Percentiles rank a stretch among this genome's conserved stretches.
These are phyloP conservation scores for Cucurbita moschata DNA, from an alignment of 306 rosid genomes.

Conservation along the genomic window DNA sequence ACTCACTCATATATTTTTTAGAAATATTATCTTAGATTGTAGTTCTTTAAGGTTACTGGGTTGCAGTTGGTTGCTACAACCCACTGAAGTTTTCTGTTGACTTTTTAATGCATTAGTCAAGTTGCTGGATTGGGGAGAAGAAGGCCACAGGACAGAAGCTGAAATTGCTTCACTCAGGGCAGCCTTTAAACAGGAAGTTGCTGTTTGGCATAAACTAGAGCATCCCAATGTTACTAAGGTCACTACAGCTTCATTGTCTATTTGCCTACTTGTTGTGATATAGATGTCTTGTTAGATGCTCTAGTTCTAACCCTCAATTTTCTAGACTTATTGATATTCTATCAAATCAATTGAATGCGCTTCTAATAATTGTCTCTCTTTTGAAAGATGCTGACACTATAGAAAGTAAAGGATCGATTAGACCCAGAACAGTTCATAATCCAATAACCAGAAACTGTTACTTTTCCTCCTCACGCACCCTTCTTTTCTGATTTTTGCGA, in stretches of 20 bases:
- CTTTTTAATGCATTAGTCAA: constrained; percentile 42
- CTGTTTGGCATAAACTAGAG: constrained; percentile 96
- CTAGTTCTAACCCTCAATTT: not conserved
- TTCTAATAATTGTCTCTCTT: not conserved
- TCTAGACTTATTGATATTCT: not conserved
- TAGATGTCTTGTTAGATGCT: not conserved
- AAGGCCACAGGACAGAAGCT: constrained; percentile 88
- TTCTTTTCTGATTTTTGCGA: not conserved
- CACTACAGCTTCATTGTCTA: constrained; percentile 11
- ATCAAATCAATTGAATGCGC: not conserved
- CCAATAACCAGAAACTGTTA: not conserved
- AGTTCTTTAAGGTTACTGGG: not conserved
- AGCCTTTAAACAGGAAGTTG: constrained; percentile 92
- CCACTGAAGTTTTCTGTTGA: constrained; percentile 3
- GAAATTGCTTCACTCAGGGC: constrained; percentile 80
- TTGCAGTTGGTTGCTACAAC: not conserved
- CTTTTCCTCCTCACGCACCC: not conserved
- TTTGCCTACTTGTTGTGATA: not conserved
- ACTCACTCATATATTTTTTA: not conserved
- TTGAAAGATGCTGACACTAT: not conserved
- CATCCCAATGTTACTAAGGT: constrained; percentile 99
- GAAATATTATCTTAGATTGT: not conserved
- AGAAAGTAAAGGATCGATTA: not conserved
- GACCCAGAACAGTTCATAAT: not conserved
- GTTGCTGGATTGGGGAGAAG: constrained; percentile 98